Evolutionary conservation across 345 rosid species (phyloP).

Genomic region (Lepidium aucheri): DNA sequence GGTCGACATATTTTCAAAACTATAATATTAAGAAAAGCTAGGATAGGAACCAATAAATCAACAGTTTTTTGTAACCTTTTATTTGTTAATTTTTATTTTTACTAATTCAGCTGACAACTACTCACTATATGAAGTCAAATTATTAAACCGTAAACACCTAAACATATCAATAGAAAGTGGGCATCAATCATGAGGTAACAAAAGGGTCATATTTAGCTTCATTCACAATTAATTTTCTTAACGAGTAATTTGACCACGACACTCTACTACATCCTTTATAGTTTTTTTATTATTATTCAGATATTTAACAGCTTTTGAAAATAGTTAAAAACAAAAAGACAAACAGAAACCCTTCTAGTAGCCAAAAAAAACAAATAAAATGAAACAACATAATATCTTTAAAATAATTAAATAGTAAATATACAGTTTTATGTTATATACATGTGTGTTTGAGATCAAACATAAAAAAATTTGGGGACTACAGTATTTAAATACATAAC

Average conservation of each 20-base stretch:
- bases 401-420: neutral
- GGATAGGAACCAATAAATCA: neutral
- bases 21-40: neutral
- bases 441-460: neutral
- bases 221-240: too few relatives aligned
- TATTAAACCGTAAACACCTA: neutral
- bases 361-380: neutral
- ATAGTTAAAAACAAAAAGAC: neutral
- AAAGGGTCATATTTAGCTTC: too few relatives aligned
- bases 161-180: neutral
- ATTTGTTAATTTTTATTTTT: neutral
- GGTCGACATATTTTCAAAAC: neutral
- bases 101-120: neutral
- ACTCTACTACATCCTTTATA: neutral
- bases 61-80: neutral
- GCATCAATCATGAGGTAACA: too few relatives aligned
- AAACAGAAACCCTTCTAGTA: neutral
- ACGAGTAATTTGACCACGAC: neutral
- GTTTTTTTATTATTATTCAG: neutral
- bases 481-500: slow-evolving; percentile 16
- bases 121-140: neutral
- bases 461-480: neutral
- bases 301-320: neutral
- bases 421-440: neutral
- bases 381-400: slow-evolving; percentile 14